Base-by-base conservation (phyloP, 2,329 filamentous ascomycete species). In the Colletotrichum echinochloae region DNA sequence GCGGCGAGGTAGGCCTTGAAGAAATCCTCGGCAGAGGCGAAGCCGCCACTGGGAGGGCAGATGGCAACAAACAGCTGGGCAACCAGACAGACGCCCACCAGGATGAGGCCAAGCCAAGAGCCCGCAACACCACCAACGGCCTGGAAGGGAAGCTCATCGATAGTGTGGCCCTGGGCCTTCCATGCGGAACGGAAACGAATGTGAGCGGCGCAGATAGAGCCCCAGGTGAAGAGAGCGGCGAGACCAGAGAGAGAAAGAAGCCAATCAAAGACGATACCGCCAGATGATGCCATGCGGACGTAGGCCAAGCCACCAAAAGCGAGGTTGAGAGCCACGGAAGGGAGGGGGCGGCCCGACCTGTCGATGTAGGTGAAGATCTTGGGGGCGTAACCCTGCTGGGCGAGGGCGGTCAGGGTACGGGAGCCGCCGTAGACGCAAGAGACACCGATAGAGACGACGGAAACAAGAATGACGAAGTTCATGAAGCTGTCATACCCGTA, bases 151-250 rank as follows among this genome's bases (percentile, higher is more conserved):
- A 93, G 86, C 76, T 91, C 89, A n/a, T 91, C 88, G 5, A 91
- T 77, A 2, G 82, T 84, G 74, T 87, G 88, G 30, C 89, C 89
- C 66, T 90, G 84, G 20, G 79, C 76, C 28, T 77, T 78, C 90
- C 90, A 92, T 0, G 89, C 90, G 5, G 76, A 73, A 46, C 90
- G 89, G 85, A 91, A 92, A n/a, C 90, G 89, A 74, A 92, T 90
- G 75, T 92, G 90, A 1, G 88, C 86, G 23, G 90, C 77, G 77
- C 89, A 91, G 74, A 92, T 90, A 55, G 86, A 89, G 28, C 84
- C 88, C 90, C 90, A 92, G 20, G 89, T 88, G 78, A 91, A 91
- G 54, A 92, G 84, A 30, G 88, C 85, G 16, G 87, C 86, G 1
- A 92, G 84, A 64, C 88, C 90, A 3, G 89, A 91, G 16, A 92